Percentiles rank a stretch among this genome's conserved stretches.
phyloP scores from a whole-genome alignment of 1,284 basidiomycete genomes.

The Acaromyces ingoldii region DNA sequence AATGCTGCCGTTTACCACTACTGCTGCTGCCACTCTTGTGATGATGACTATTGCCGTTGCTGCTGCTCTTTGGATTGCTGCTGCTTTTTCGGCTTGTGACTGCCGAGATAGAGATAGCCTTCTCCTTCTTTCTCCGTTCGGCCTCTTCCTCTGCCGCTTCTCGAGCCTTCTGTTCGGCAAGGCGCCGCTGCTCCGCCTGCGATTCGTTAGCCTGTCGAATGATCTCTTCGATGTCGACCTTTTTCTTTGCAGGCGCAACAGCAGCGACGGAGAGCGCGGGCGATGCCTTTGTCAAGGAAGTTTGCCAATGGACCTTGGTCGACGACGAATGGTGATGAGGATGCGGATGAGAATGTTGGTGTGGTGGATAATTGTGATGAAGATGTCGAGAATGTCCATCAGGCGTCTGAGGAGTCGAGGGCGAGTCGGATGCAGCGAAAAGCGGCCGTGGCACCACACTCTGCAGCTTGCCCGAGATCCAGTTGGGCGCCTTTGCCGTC shows the following conservation, averaged over 20 bases:
- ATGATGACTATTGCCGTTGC: neutral
- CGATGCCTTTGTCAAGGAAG: no score
- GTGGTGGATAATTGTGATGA: no score
- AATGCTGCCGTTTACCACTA: neutral
- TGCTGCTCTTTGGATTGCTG: slow-evolving; percentile 1
- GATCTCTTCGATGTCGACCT: slow-evolving; percentile 49
- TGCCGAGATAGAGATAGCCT: no score
- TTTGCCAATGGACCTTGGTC: no score
- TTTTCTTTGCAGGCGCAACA: no score
- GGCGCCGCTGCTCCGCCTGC: slow-evolving; percentile 22
- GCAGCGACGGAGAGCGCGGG: no score
- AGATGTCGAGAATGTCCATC: slow-evolving; percentile 1
- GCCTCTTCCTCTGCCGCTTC: slow-evolving; percentile 10
- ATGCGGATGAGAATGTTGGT: no score
- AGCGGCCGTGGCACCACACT: slow-evolving; percentile 9
- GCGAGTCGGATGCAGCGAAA: slow-evolving; percentile 2
- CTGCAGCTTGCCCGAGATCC: slow-evolving; percentile 16
- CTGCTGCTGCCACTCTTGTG: neutral
- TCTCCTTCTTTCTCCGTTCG: slow-evolving; percentile 4
- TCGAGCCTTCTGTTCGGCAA: slow-evolving; percentile 10
- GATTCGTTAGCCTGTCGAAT: slow-evolving; percentile 46
- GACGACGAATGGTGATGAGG: no score
- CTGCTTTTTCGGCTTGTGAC: no score
- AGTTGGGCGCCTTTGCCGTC: slow-evolving; percentile 30
- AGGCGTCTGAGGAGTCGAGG: slow-evolving; percentile 11